A percentile compares a stretch with the other conserved stretches of the same genome.
Evolutionary conservation across 2,329 filamentous ascomycete species (phyloP).

Genomic region (Botrytis tulipae): DNA sequence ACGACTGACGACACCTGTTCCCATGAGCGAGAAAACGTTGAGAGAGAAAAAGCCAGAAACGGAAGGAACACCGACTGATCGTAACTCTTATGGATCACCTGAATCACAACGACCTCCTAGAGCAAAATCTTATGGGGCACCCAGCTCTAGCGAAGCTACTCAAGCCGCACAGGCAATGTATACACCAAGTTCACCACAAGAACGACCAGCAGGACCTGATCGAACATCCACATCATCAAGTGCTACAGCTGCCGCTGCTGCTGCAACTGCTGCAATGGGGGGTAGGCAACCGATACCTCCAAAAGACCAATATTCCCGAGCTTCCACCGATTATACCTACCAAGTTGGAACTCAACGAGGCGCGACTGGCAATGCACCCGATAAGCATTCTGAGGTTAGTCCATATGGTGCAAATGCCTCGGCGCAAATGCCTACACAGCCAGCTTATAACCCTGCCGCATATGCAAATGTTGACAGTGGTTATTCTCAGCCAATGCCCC

Average conservation of each 20-base stretch:
- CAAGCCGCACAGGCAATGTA: constrained; percentile 66
- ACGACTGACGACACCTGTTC: constrained; percentile 45
- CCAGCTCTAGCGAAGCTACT: constrained; percentile 52
- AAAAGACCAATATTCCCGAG: constrained; percentile 33
- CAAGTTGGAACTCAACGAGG: constrained; percentile 25
- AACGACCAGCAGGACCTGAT: constrained; percentile 51
- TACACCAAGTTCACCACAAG: constrained; percentile 43
- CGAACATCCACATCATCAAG: constrained; percentile 51
- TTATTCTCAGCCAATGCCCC: constrained; percentile 43
- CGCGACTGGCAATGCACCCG: constrained; percentile 29
- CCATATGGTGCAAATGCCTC: constrained; percentile 37
- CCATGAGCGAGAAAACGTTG: constrained; percentile 34
- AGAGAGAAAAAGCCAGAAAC: constrained; percentile 32
- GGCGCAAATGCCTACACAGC: constrained; percentile 49
- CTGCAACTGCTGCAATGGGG: constrained; percentile 48
- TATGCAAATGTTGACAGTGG: constrained; percentile 65
- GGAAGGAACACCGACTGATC: constrained; percentile 24
- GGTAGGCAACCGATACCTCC: constrained; percentile 38
- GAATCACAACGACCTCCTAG: constrained; percentile 35
- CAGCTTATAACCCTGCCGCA: constrained; percentile 74
- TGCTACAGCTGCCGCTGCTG: constrained; percentile 56
- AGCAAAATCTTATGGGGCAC: constrained; percentile 40
- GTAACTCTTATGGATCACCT: constrained; percentile 35
- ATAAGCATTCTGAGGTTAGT: constrained; percentile 31
- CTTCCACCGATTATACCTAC: constrained; percentile 35